Conservation (phyloP, 2,329 filamentous ascomycete species). For the Eutypella sp. region DNA sequence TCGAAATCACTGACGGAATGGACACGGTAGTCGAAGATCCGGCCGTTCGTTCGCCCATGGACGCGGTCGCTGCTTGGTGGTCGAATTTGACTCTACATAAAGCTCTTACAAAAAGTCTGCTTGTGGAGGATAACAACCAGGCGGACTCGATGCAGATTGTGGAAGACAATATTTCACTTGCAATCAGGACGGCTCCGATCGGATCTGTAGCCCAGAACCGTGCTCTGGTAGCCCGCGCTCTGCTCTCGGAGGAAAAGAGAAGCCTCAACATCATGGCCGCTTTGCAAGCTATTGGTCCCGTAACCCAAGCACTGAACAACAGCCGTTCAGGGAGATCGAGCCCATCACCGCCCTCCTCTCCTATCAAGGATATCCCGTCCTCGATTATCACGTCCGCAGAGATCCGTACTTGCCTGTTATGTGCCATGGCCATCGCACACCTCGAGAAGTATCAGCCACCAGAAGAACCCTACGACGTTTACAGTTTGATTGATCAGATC, state of each 20-base stretch:
- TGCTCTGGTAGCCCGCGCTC: constrained; percentile 54
- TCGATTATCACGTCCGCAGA: constrained; percentile 43
- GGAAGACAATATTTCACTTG: constrained; percentile 56
- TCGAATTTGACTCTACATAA: constrained; percentile 70
- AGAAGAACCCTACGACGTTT: constrained; percentile 39
- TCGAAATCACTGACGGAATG: constrained; percentile 64
- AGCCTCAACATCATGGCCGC: constrained; percentile 53
- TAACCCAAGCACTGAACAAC: constrained; percentile 29
- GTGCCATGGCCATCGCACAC: constrained; percentile 57
- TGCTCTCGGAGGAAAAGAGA: constrained; percentile 50
- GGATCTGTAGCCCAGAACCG: constrained; percentile 67
- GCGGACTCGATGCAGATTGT: constrained; percentile 30
- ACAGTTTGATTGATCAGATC: constrained; percentile 44
- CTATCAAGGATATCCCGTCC: constrained; percentile 42
- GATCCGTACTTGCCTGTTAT: constrained; percentile 52
- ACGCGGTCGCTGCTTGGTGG: constrained; percentile 89
- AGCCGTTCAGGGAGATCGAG: constrained; percentile 12
- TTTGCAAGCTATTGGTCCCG: constrained; percentile 45
- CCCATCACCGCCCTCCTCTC: constrained; percentile 21
- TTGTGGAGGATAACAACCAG: constrained; percentile 44
- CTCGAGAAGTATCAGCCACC: constrained; percentile 41
- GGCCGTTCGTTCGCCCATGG: constrained; percentile 79
- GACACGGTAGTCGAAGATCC: constrained; percentile 80
- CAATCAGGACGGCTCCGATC: constrained; percentile 69
- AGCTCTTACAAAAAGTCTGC: constrained; percentile 60